These are phyloP conservation scores for Darksidea phi DNA, from an alignment of 495 filamentous ascomycete genomes.

Conservation along the genomic window DNA sequence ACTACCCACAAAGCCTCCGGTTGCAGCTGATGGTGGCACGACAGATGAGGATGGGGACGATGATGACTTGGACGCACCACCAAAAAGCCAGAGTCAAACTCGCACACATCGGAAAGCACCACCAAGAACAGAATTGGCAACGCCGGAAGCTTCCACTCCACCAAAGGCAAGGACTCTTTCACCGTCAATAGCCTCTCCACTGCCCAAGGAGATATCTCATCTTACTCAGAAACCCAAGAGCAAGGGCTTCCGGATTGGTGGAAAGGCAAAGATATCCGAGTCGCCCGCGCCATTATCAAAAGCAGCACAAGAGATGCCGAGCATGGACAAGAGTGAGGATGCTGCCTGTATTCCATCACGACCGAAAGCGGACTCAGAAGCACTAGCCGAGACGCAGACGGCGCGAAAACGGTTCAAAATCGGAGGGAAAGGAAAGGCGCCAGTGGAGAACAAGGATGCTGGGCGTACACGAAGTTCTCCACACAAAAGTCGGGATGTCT, in stretches of 20 bases:
- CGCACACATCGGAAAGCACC: neutral
- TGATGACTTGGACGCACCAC: conserved; percentile 31
- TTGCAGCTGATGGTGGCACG: conserved; percentile 11
- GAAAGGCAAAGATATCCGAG: conserved; percentile 9
- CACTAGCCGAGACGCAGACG: conserved; percentile 1
- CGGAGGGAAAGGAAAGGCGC: conserved; percentile 23
- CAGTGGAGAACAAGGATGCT: neutral
- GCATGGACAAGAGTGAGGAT: neutral
- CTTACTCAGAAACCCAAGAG: conserved; percentile 7
- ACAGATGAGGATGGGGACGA: conserved; percentile 31
- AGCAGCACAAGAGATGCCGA: neutral
- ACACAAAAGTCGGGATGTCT: no score
- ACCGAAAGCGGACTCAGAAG: neutral
- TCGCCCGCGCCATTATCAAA: neutral
- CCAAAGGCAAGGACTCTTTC: no score
- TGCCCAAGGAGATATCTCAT: conserved; percentile 1
- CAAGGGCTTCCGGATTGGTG: conserved; percentile 27
- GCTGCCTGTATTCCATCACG: neutral
- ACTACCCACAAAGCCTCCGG: neutral
- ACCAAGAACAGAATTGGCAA: neutral
- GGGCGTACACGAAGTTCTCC: neutral
- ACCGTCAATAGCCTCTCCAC: neutral
- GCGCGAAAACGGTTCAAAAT: conserved; percentile 26
- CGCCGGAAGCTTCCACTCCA: neutral
- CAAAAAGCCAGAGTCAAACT: conserved; percentile 11